Evolutionary conservation across 2,329 filamentous ascomycete genomes (phyloP), one percentile per base, ranked within the genome.

Genomic region (Rhinocladiella mackenziei): DNA sequence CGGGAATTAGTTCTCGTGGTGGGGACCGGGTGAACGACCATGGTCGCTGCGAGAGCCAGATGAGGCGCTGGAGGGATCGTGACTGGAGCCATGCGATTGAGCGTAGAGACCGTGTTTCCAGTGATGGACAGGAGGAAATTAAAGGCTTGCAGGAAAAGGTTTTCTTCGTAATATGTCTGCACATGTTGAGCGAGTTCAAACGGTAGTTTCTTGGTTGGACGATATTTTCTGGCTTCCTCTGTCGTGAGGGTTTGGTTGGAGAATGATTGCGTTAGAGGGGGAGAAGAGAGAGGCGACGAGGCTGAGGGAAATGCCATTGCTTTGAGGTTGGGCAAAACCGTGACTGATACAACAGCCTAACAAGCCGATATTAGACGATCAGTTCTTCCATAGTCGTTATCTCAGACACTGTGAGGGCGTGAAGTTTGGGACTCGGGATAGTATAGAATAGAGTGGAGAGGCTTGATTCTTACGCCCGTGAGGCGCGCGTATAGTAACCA

Each of bases 1-100:
- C 68, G 58, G 6, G 79, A 77, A 19, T 75, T 73, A 3, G 83
- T 76, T 37, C 86, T 80, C 2, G 83, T 92, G 1, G 89, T 96
- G 53, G 85, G 78, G 17, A 72, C 68, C 0, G 91, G 91, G 58
- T 95, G 88, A 10, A 92, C 77, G n/a, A 83, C 66, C n/a, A 96
- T 71, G 1, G 87, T 92, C 31, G 76, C 80, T n/a, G 89, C 75
- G 6, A 96, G 71, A 5, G 86, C 82, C 17, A 97, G 71, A 53
- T 91, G 82, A 44, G 79, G 77, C 0, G 84, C 74, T 2, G 84
- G 78, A 1, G 91, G 86, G 13, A 88, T 66, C 45, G 76, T 77
- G 8, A 77, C 76, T 1, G 78, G 70, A 2, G 60, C 60, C 5
- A 57, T 61, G 25, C 58, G 56, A 10, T 67, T 48, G 46, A 65